Conservation (phyloP, 2,329 filamentous ascomycete genomes). For the Colletotrichum sp. region DNA sequence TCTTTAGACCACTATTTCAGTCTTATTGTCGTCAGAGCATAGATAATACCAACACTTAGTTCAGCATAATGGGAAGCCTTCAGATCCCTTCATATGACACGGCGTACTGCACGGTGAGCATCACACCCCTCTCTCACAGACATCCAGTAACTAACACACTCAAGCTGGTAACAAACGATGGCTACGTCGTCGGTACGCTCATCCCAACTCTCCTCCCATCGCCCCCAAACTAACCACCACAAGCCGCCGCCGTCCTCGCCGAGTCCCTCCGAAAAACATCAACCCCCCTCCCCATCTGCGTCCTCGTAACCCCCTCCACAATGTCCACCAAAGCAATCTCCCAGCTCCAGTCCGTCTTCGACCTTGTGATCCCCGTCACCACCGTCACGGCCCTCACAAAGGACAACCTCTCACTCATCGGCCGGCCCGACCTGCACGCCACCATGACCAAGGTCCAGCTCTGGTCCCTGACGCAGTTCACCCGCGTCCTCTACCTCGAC, state of each 20-base stretch:
- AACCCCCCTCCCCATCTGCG: conserved; percentile 14
- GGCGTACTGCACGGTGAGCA: conserved; percentile 11
- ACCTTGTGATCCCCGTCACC: conserved; percentile 16
- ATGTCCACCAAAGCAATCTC: not conserved
- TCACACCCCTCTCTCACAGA: rapidly evolving
- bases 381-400: not conserved
- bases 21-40: not conserved
- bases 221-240: not conserved
- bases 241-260: conserved; percentile 21
- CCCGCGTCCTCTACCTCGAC: conserved; percentile 54
- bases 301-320: conserved; percentile 12
- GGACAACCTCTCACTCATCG: conserved; percentile 70
- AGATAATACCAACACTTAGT: not conserved
- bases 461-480: conserved; percentile 69
- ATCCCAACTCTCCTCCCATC: not conserved
- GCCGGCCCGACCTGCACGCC: conserved; percentile 67
- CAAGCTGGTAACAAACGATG: conserved; percentile 23
- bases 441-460: conserved; percentile 75
- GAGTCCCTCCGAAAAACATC: conserved; percentile 19
- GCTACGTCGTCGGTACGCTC: conserved; percentile 18
- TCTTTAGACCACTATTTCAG: not conserved
- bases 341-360: conserved; percentile 7
- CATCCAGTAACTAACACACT: not conserved
- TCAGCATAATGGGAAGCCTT: conserved; percentile 5
- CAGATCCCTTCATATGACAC: not conserved